phyloP scores from a whole-genome alignment of 805 yeast species.

The Starmerella kuoi region DNA sequence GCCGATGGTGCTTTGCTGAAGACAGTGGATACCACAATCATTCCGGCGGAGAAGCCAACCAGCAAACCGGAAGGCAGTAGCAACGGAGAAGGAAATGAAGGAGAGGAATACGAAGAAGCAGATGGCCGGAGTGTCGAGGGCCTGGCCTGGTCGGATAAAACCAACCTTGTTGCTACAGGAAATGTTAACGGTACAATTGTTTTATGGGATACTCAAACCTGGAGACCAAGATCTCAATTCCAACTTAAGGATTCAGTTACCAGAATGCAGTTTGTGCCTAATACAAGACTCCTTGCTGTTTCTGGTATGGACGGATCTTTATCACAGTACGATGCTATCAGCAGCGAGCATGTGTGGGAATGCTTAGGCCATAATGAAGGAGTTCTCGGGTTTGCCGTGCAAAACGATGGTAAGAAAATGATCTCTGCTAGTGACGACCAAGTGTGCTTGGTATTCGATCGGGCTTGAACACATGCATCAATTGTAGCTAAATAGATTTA shows the following conservation, averaged over 20 bases:
- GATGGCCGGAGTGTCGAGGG: slow-evolving; percentile 64
- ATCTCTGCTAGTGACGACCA: slow-evolving; percentile 97
- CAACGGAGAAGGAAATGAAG: slow-evolving; percentile 31
- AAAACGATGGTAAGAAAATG: slow-evolving; percentile 52
- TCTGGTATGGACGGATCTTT: slow-evolving; percentile 77
- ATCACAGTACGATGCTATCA: slow-evolving; percentile 79
- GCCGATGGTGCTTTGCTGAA: slow-evolving; percentile 63
- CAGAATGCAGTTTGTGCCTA: slow-evolving; percentile 50
- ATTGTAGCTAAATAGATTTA: background rate
- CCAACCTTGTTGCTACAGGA: slow-evolving; percentile 70
- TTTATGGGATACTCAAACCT: slow-evolving; percentile 68
- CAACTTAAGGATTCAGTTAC: slow-evolving; percentile 75
- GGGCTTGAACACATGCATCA: background rate
- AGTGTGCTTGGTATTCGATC: slow-evolving; percentile 58
- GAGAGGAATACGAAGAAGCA: slow-evolving; percentile 27
- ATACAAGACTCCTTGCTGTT: slow-evolving; percentile 41
- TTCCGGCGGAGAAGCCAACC: background rate
- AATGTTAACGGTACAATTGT: slow-evolving; percentile 78
- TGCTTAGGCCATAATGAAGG: slow-evolving; percentile 94
- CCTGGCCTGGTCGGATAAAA: slow-evolving; percentile 59
- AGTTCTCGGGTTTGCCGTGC: slow-evolving; percentile 67
- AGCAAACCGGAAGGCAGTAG: background rate
- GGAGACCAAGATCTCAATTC: slow-evolving; percentile 70
- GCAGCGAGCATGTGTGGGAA: slow-evolving; percentile 62
- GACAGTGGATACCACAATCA: slow-evolving; percentile 44